A percentile compares a stretch with the other conserved stretches of the same genome.
These are phyloP conservation scores for Pythium vanterpoolii DNA, from an alignment of 352 stramenopile species.

Conservation along the genomic window DNA sequence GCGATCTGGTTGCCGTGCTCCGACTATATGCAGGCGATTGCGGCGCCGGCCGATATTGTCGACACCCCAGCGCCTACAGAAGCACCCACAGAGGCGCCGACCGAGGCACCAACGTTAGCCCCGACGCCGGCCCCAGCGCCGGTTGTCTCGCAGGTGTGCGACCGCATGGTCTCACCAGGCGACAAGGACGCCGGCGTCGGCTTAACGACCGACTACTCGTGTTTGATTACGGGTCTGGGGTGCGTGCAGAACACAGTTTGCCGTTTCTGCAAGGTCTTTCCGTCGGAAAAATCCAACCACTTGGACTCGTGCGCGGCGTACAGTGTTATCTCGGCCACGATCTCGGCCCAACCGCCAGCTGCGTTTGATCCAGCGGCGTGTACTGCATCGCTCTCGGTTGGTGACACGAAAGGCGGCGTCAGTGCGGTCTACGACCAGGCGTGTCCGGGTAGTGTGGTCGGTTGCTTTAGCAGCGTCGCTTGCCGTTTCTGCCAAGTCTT, in stretches of 20 bases:
- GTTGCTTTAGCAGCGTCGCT: not conserved
- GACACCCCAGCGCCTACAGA: not conserved
- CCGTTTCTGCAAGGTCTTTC: constrained; percentile 20
- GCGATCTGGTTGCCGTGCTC: not conserved
- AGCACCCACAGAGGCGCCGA: too few relatives aligned
- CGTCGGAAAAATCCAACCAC: not conserved
- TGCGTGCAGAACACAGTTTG: constrained; percentile 13
- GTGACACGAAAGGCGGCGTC: not conserved
- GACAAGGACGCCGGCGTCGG: not conserved
- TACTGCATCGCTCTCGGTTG: not conserved
- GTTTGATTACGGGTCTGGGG: not conserved
- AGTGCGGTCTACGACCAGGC: not conserved
- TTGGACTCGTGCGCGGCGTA: not conserved
- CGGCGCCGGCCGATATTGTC: not conserved
- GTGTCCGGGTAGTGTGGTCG: not conserved
- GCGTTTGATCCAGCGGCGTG: not conserved
- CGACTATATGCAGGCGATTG: not conserved
- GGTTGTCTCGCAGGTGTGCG: not conserved
- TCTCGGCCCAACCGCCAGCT: not conserved
- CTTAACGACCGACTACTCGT: constrained; percentile 3
- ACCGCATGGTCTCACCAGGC: not conserved
- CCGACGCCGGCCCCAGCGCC: not conserved
- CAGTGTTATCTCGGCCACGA: not conserved
- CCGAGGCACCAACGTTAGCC: not conserved
- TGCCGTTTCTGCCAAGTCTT: constrained; percentile 7